A percentile compares a stretch with the other conserved stretches of the same genome.
phyloP scores from a whole-genome alignment of 257 asterid species.

The Solanum clarkiae region DNA sequence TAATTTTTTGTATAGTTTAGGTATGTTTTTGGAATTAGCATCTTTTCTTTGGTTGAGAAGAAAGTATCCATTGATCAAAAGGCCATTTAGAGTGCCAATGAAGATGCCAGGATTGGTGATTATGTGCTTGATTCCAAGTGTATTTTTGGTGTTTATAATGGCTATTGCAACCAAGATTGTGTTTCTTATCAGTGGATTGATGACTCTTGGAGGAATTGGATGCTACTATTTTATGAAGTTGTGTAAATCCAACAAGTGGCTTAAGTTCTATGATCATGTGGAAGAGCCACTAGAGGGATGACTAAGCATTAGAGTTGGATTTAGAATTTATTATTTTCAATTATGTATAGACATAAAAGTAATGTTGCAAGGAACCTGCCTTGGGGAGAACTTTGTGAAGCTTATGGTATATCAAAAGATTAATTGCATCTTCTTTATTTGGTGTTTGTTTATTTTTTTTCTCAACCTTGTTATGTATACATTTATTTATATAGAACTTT shows the following conservation, averaged over 20 bases:
- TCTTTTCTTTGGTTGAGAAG: constrained; percentile 58
- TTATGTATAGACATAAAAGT: not conserved
- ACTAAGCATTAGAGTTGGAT: not conserved
- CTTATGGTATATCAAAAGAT: not conserved
- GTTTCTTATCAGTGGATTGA: constrained; percentile 30
- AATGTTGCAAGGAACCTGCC: not conserved
- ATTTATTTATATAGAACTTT: too few relatives aligned
- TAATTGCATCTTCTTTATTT: not conserved
- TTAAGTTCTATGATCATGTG: constrained; percentile 17
- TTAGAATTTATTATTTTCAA: not conserved
- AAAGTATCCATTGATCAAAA: constrained; percentile 32
- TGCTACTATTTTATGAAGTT: constrained; percentile 58
- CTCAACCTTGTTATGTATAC: too few relatives aligned
- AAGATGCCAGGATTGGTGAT: constrained; percentile 20
- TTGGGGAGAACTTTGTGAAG: not conserved
- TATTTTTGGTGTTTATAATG: constrained; percentile 46
- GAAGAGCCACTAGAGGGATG: not conserved
- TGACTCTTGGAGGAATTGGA: constrained; percentile 36
- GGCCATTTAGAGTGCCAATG: constrained; percentile 62
- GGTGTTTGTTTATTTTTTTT: not conserved
- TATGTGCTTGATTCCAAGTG: constrained; percentile 58
- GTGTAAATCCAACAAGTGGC: constrained; percentile 39
- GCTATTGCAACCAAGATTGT: constrained; percentile 41
- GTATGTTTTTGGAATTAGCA: constrained; percentile 66
- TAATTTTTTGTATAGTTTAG: constrained; percentile 59